Conservation (phyloP, 192 early-diverging fungal genomes). For the Helicostylum pulchrum region DNA sequence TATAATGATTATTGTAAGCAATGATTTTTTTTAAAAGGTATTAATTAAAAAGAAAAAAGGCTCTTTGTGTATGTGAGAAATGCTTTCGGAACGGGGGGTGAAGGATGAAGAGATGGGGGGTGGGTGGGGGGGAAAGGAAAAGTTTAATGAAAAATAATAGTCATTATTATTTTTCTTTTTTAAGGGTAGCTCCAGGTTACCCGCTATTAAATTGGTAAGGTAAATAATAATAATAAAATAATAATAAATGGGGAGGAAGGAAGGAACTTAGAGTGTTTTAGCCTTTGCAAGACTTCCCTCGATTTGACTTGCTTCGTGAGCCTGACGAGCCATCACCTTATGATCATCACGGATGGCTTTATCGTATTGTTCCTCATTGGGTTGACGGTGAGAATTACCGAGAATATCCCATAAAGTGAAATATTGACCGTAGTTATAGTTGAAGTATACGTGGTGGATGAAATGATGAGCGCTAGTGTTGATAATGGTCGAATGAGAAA, state of each 20-base stretch:
- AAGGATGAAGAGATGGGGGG: too few relatives aligned
- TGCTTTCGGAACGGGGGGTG: too few relatives aligned
- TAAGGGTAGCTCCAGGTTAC: constrained; percentile 5
- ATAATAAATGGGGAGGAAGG: not conserved
- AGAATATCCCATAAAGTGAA: constrained; percentile 91
- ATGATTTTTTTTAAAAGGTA: too few relatives aligned
- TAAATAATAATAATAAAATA: too few relatives aligned
- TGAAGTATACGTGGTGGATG: constrained; percentile 98
- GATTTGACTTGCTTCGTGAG: constrained; percentile 57
- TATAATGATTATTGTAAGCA: too few relatives aligned
- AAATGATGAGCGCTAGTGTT: constrained; percentile 95
- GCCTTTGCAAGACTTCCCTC: constrained; percentile 26
- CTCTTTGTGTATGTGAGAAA: too few relatives aligned
- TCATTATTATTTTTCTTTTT: too few relatives aligned
- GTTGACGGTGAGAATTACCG: constrained; percentile 67
- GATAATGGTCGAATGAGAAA: constrained; percentile 63
- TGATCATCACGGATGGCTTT: constrained; percentile 56
- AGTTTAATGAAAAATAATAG: too few relatives aligned
- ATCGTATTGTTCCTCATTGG: constrained; percentile 64
- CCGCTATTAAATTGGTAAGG: not conserved
- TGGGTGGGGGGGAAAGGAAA: too few relatives aligned
- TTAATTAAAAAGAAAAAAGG: too few relatives aligned
- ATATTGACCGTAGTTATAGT: constrained; percentile 99
- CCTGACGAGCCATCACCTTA: constrained; percentile 61
- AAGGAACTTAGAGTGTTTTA: not conserved